Percentiles rank a stretch among this genome's conserved stretches.
Conservation (phyloP, 2,329 filamentous ascomycete species). For the Emergomyces pasteurianus region DNA sequence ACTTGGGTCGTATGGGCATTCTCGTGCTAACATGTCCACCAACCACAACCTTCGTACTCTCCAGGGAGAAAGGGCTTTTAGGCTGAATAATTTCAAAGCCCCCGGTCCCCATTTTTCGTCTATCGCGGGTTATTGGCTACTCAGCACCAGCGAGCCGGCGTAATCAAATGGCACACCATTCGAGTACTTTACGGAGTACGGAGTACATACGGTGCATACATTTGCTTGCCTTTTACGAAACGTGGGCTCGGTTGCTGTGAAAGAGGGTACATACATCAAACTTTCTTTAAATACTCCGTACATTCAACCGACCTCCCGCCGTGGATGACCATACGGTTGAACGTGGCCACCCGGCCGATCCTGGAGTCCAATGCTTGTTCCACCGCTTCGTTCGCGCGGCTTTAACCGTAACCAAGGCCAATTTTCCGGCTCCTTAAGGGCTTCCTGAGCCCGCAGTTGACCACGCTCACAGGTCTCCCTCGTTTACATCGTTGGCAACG, state of each 20-base stretch:
- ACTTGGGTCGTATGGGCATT: neutral
- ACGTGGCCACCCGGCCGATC: neutral
- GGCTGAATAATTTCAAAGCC: neutral
- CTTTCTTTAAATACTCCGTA: neutral
- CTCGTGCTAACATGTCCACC: neutral
- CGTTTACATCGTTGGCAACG: neutral
- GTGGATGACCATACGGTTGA: neutral
- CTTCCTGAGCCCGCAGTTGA: neutral
- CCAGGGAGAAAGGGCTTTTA: neutral
- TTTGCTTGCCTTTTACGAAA: no score
- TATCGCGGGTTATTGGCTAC: neutral
- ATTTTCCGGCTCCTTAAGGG: neutral
- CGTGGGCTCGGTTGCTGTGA: no score
- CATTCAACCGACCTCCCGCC: no score
- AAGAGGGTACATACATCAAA: no score
- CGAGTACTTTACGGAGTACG: no score
- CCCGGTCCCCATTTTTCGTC: neutral
- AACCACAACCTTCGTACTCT: neutral
- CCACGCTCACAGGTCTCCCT: neutral
- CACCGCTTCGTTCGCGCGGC: neutral
- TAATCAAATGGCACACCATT: neutral
- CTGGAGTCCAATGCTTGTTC: neutral
- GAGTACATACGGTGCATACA: no score
- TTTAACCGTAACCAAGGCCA: neutral
- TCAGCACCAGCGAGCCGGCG: neutral